Conservation (phyloP, 768 basidiomycete species). For the Pleurotus platypus region DNA sequence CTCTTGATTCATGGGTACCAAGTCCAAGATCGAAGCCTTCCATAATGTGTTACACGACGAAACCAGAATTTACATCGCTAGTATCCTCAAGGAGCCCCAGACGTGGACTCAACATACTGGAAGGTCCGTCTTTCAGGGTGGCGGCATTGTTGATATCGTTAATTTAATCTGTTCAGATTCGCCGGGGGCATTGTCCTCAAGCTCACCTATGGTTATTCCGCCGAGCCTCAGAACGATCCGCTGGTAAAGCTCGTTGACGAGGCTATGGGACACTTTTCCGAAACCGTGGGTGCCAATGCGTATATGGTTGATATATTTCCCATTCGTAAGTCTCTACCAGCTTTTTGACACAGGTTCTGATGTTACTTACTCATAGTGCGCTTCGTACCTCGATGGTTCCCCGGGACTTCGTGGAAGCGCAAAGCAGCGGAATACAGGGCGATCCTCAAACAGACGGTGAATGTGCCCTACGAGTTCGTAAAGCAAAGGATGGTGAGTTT, state of each 20-base stretch:
- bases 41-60: slow-evolving; percentile 11
- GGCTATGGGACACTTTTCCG: slow-evolving; percentile 20
- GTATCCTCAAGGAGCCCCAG: background rate
- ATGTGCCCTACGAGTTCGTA: slow-evolving; percentile 25
- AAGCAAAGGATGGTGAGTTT: slow-evolving; percentile 30
- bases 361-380: slow-evolving; percentile 12
- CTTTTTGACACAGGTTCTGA: background rate
- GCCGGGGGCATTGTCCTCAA: slow-evolving; percentile 21
- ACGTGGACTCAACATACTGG: background rate
- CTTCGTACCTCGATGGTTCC: slow-evolving; percentile 27
- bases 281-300: slow-evolving; percentile 11
- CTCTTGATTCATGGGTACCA: slow-evolving; percentile 17
- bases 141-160: slow-evolving; percentile 6
- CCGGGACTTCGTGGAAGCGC: slow-evolving; percentile 24
- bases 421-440: slow-evolving; percentile 12
- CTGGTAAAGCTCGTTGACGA: slow-evolving; percentile 18
- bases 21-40: slow-evolving; percentile 13
- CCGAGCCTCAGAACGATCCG: slow-evolving; percentile 18
- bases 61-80: background rate
- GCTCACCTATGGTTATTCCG: slow-evolving; percentile 24
- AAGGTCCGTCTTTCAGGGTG: background rate
- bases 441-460: slow-evolving; percentile 13
- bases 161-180: background rate
- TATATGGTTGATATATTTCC: slow-evolving; percentile 20
- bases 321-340: background rate